Conservation (phyloP, 177 flowering plant genomes). For the Vitis hybrid region DNA sequence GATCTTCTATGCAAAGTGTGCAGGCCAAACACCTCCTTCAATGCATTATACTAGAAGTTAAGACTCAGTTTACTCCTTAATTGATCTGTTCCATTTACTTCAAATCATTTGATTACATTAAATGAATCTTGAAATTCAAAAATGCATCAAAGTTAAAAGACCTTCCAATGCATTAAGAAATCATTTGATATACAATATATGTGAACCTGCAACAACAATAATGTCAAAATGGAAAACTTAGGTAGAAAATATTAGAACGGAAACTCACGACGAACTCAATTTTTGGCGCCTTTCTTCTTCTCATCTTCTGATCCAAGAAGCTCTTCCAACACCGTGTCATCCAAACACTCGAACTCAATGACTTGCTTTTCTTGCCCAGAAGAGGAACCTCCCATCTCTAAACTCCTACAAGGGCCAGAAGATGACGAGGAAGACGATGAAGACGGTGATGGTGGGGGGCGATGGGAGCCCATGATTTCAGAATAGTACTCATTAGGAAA, state of each 20-base stretch:
- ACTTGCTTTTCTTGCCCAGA: constrained; percentile 23
- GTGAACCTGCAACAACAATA: too few species aligned
- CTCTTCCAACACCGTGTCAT: constrained; percentile 48
- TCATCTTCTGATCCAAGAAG: constrained; percentile 40
- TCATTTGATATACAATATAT: too few species aligned
- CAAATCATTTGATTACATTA: too few species aligned
- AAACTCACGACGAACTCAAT: not conserved
- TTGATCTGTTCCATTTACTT: too few species aligned
- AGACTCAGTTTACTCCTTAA: too few species aligned
- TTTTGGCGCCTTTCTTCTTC: constrained; percentile 11
- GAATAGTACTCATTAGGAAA: constrained; percentile 46
- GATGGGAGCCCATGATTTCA: constrained; percentile 14
- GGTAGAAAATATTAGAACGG: not conserved
- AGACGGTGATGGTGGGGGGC: constrained; percentile 3
- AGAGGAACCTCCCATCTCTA: constrained; percentile 18
- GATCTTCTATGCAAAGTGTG: too few species aligned
- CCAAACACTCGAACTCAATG: constrained; percentile 46
- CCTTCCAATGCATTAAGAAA: too few species aligned
- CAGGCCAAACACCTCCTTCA: too few species aligned
- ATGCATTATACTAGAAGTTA: too few species aligned
- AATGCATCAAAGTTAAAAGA: too few species aligned
- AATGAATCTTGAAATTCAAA: too few species aligned
- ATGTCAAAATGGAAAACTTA: not conserved
- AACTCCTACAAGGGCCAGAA: constrained; percentile 4
- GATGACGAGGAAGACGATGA: not conserved